Base-by-base conservation (phyloP, 2,329 filamentous ascomycete genomes). In the Septoria petroselini region DNA sequence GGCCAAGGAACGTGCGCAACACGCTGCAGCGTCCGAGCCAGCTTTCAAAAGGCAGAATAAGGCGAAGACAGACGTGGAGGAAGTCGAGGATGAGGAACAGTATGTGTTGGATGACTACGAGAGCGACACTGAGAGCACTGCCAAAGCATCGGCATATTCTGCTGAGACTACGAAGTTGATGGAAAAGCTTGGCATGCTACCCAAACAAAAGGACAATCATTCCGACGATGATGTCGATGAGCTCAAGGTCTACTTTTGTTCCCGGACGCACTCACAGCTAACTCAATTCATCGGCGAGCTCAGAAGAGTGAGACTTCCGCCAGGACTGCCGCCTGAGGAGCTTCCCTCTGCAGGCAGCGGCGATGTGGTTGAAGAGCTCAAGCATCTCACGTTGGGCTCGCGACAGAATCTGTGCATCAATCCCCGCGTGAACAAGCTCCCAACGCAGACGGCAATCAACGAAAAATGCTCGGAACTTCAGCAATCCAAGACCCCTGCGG, bases 331-430 rank as follows among this genome's bases (percentile, higher is more conserved):
- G 3, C 60, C 61, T 1, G 57, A 60, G 15, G 30, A 59, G 2
- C 15, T 12, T 0, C 21, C 45, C 6, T 30, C 15, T n/a, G 30
- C 29, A 9, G 14, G 54, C 45, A 53, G 38, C 2, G 29, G n/a
- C 38, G 27, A 29, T 27, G 64, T 21, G 54, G 68, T 71, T 17
- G 85, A 89, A 66, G 73, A 77, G 1, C 76, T 95, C 37, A 95
- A 93, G 62, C 84, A 95, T 57, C 67, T 96, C 0, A 85, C 90
- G 0, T 71, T 96, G 1, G 91, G 90, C 0, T 95, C 91, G 0
- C 81, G 91, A 3, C 93, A 94, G 65, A 87, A 89, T 51, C 76
- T 84, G 2, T 98, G 93, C 69, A 95, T 98, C 70, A 96, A 98
- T 59, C 80, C 86, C 0, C 80, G 84, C 23, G 91, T 98, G 1